phyloP scores from a whole-genome alignment of 108 stramenopile species.

The Cylindrotheca fusiformis region DNA sequence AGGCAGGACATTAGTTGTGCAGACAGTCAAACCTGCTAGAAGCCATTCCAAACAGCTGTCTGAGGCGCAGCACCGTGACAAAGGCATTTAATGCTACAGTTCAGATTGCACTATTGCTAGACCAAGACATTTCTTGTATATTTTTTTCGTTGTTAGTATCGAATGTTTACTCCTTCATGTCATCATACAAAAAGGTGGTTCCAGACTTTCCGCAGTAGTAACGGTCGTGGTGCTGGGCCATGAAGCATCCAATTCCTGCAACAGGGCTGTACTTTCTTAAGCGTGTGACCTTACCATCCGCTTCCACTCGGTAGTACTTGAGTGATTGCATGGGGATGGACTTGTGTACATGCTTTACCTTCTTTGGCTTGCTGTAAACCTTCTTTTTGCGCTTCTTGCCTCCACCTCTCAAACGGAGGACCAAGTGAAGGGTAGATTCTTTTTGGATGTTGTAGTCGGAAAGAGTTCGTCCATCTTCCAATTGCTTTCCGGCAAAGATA shows the following conservation, averaged over 20 bases:
- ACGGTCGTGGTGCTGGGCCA: conserved; percentile 98
- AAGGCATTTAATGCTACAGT: no score
- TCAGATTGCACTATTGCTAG: no score
- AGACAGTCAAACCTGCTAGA: no score
- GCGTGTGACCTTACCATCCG: conserved; percentile 95
- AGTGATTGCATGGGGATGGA: conserved; percentile 94
- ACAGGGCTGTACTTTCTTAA: conserved; percentile 95
- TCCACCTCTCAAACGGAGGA: conserved; percentile 91
- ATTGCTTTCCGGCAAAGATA: conserved; percentile 97
- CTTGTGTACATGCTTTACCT: conserved; percentile 94
- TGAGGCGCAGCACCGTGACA: no score
- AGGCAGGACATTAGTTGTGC: no score
- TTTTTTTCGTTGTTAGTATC: neutral
- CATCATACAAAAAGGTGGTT: conserved; percentile 92
- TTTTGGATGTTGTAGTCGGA: conserved; percentile 99
- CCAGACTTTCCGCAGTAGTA: conserved; percentile 99
- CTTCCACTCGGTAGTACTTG: conserved; percentile 99
- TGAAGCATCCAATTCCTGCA: conserved; percentile 98
- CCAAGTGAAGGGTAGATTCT: conserved; percentile 93
- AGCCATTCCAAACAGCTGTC: no score
- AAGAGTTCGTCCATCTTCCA: conserved; percentile 93
- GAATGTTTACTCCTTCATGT: conserved; percentile 88
- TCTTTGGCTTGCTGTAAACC: conserved; percentile 99
- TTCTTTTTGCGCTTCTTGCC: conserved; percentile 98
- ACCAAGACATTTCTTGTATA: conserved; percentile 1